phyloP scores from a whole-genome alignment of 208 protist genomes.

The Leishmania aethiopica region DNA sequence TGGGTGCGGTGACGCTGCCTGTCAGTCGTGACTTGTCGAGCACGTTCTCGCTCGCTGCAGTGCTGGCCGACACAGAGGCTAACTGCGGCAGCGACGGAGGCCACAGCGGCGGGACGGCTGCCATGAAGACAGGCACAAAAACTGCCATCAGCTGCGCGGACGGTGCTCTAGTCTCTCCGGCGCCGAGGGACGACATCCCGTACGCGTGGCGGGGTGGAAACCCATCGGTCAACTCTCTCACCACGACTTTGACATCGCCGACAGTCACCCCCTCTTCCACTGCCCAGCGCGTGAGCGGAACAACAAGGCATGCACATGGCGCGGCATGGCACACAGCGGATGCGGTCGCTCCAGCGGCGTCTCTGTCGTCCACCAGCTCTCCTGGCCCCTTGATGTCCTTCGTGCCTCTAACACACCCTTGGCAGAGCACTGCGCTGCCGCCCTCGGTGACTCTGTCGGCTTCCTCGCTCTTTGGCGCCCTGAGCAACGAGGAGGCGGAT shows the following conservation, averaged over 20 bases:
- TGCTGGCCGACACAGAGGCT: neutral
- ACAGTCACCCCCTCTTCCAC: neutral
- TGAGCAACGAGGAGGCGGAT: constrained; percentile 6
- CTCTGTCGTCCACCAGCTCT: neutral
- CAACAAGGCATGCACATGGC: neutral
- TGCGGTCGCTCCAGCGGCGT: neutral
- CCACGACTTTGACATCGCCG: neutral
- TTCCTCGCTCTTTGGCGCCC: neutral
- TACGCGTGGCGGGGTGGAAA: too few species aligned
- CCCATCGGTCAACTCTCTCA: neutral
- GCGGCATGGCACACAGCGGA: neutral
- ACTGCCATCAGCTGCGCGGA: neutral
- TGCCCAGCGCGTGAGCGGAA: too few species aligned
- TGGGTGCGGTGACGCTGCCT: neutral
- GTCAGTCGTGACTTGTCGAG: constrained; percentile 8
- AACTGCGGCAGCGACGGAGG: neutral
- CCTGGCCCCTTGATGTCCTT: constrained; percentile 15
- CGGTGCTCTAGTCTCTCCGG: too few species aligned
- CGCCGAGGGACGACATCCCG: neutral
- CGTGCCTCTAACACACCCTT: constrained; percentile 13
- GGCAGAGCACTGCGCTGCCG: neutral
- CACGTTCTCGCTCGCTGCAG: constrained; percentile 9
- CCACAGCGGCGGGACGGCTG: neutral
- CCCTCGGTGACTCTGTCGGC: constrained; percentile 6
- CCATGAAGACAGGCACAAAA: neutral